Evolutionary conservation across 192 early-diverging fungal genomes (phyloP).

Genomic region (Coemansia pectinata): DNA sequence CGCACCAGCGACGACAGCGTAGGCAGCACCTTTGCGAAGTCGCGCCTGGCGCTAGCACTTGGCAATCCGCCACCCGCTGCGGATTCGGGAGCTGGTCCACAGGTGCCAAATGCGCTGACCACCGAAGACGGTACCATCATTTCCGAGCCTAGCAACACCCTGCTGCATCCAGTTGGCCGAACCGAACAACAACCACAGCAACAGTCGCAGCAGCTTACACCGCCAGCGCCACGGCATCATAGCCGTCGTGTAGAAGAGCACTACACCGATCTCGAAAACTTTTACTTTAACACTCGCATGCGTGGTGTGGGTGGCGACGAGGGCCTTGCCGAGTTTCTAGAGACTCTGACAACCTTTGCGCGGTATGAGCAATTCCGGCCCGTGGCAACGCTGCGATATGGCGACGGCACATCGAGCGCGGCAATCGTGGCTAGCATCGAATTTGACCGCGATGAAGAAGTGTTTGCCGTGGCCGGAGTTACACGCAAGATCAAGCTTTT

Average conservation of each 20-base stretch:
- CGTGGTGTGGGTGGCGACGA: slow-evolving; percentile 35
- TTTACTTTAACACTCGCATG: slow-evolving; percentile 70
- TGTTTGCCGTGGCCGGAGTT: slow-evolving; percentile 92
- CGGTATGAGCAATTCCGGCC: slow-evolving; percentile 68
- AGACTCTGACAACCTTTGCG: slow-evolving; percentile 70
- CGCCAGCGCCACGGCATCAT: slow-evolving; percentile 10
- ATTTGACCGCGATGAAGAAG: slow-evolving; percentile 92
- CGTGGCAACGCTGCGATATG: slow-evolving; percentile 79
- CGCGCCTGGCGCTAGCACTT: not conserved
- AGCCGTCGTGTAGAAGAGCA: slow-evolving; percentile 59
- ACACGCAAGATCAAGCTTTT: slow-evolving; percentile 92
- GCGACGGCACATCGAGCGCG: slow-evolving; percentile 65
- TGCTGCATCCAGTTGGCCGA: not conserved
- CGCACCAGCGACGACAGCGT: slow-evolving; percentile 11
- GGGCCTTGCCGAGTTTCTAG: slow-evolving; percentile 48
- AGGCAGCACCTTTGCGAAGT: slow-evolving; percentile 14
- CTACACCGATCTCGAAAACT: slow-evolving; percentile 69
- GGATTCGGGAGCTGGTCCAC: slow-evolving; percentile 23
- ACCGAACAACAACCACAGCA: not conserved
- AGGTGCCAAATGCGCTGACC: slow-evolving; percentile 35
- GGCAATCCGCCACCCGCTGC: slow-evolving; percentile 7
- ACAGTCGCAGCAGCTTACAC: not conserved
- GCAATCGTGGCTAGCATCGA: slow-evolving; percentile 93
- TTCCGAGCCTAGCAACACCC: not conserved
- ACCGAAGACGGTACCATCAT: slow-evolving; percentile 4